A percentile compares a stretch with the other conserved stretches of the same genome.
Evolutionary conservation across 2,329 filamentous ascomycete species (phyloP).

Genomic region (Neofusicoccum sp.): DNA sequence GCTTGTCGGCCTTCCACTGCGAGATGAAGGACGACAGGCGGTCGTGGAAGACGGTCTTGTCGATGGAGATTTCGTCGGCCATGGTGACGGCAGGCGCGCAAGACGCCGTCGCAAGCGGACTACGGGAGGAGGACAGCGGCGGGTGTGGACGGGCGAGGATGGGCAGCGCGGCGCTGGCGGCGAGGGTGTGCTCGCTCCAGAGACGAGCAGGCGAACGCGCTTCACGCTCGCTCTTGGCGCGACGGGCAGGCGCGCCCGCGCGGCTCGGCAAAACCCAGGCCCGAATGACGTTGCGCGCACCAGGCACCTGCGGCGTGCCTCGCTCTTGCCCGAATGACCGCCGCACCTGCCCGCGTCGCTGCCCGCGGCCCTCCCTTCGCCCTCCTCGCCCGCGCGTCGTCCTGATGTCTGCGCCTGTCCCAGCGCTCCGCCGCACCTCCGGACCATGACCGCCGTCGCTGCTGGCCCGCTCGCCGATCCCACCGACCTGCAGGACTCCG

Average conservation of each 20-base stretch:
- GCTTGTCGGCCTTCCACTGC: constrained; percentile 95
- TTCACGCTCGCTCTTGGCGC: constrained; percentile 19
- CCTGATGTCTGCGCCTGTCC: constrained; percentile 11
- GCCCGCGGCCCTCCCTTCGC: not conserved
- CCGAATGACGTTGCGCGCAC: constrained; percentile 14
- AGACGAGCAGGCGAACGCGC: constrained; percentile 15
- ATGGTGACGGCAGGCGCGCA: constrained; percentile 43
- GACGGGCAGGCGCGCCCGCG: not conserved
- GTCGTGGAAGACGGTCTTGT: constrained; percentile 90
- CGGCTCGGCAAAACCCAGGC: not conserved
- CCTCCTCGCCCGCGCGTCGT: not conserved
- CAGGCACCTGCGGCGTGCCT: constrained; percentile 4
- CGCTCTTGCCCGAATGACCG: constrained; percentile 11
- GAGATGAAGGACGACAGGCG: constrained; percentile 82
- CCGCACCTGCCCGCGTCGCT: not conserved
- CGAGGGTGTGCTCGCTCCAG: constrained; percentile 8
- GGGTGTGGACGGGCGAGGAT: constrained; percentile 20
- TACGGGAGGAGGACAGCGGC: constrained; percentile 21
- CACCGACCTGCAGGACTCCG: not conserved
- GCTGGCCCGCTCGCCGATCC: constrained; percentile 23
- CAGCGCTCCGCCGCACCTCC: constrained; percentile 24
- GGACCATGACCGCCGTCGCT: constrained; percentile 39
- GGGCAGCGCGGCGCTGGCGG: constrained; percentile 12
- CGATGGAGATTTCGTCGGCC: constrained; percentile 81
- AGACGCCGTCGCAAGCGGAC: constrained; percentile 23